Base-by-base conservation (phyloP, 2,329 filamentous ascomycete species). In the Aspergillus ochraceus region DNA sequence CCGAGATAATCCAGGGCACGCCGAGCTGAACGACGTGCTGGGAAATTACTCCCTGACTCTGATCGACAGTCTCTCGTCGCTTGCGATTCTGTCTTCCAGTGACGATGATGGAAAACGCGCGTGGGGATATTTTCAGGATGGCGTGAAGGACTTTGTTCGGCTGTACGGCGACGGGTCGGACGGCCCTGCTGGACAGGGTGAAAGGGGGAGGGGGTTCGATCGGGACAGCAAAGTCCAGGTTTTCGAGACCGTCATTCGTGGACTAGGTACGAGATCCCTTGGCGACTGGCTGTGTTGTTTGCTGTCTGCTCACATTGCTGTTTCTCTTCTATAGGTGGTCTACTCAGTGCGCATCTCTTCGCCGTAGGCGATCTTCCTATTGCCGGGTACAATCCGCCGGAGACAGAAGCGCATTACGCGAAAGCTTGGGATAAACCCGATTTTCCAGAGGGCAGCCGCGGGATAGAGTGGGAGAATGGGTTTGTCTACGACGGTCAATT, bases 151-250 rank as follows among this genome's bases (percentile, higher is more conserved):
- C 54, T 81, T 98, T 67, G 89, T 97, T 3, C 81, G 86, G 64
- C 82, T 95, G 67, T 98, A 97, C 74, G 94, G 94, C 4, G 93
- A 97, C 76, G 94, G 93, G 1, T 87, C 87, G 30, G 77, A 81
- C 9, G 89, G 90, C 3, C 81, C 85, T 14, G 82, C 83, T 5
- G 91, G 90, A 6, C 83, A 86, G 70, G 94, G 94, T 3, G 81
- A 84, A 59, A 83, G 92, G 64, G 88, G 88, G 3, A 85, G 87
- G 57, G 95, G 92, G 0, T 99, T 99, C 70, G 92, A 99, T 75
- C 81, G 97, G 46, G 94, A 99, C 76, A 97, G 93, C 79, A 99
- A 98, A 77, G 95, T 99, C 2, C 94, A 99, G 78, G 92, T 99
- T 45, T 99, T 99, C 71, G 95, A 99, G 80, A 98, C 94, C 0